phyloP scores from a whole-genome alignment of 805 yeast species.

The Millerozyma miso region DNA sequence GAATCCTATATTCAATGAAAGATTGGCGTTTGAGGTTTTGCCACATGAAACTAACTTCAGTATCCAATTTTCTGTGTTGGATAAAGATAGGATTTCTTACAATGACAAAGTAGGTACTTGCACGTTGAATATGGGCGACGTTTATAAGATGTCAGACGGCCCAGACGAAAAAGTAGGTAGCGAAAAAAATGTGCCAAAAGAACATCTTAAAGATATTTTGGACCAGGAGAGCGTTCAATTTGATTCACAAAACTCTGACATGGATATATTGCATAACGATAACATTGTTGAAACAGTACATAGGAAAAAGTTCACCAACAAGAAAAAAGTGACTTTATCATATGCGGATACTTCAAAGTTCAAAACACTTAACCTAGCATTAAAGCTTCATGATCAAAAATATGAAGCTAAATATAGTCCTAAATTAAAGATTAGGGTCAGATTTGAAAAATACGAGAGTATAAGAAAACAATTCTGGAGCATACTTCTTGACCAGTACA shows the following conservation, averaged over 20 bases:
- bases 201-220: not conserved
- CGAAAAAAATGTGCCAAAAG: not conserved
- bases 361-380: constrained; percentile 36
- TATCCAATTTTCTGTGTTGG: constrained; percentile 70
- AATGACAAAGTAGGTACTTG: constrained; percentile 79
- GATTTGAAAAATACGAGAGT: constrained; percentile 62
- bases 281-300: constrained; percentile 26
- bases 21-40: constrained; percentile 72
- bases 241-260: not conserved
- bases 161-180: not conserved
- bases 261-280: constrained; percentile 11
- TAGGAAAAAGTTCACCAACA: constrained; percentile 24
- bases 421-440: constrained; percentile 52
- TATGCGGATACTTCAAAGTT: constrained; percentile 39
- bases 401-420: constrained; percentile 45
- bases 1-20: constrained; percentile 78
- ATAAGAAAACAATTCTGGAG: constrained; percentile 70
- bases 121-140: constrained; percentile 50
- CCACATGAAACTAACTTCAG: constrained; percentile 62
- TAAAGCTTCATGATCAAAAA: constrained; percentile 27
- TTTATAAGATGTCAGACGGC: constrained; percentile 36
- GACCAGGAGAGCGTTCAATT: not conserved
- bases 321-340: constrained; percentile 24
- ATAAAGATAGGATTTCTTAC: constrained; percentile 76
- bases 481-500: constrained; percentile 51